Evolutionary conservation across 352 stramenopile genomes (phyloP).

Genomic region (Pythium vanterpoolii): DNA sequence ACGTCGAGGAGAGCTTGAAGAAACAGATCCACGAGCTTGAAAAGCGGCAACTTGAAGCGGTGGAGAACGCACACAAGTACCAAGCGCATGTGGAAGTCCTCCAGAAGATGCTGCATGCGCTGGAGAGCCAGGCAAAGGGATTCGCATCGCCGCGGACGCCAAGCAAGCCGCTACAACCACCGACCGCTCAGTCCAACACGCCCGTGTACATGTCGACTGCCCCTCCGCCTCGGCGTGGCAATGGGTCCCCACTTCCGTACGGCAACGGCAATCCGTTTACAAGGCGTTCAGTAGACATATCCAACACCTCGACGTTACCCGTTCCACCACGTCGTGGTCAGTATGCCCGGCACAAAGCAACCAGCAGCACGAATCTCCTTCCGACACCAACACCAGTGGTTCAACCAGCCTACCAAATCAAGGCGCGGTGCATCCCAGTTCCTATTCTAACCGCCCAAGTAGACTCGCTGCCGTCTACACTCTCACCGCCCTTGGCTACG

Average conservation of each 20-base stretch:
- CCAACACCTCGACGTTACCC: not conserved
- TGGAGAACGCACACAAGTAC: not conserved
- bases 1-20: constrained; percentile 11
- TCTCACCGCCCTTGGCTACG: not conserved
- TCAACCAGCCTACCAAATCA: not conserved
- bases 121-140: constrained; percentile 2
- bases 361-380: not conserved
- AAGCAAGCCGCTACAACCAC: not conserved
- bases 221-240: not conserved
- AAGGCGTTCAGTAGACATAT: not conserved
- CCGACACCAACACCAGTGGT: not conserved
- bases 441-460: not conserved
- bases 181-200: not conserved
- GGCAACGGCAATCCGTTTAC: constrained; percentile 11
- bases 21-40: constrained; percentile 16
- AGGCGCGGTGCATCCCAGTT: constrained; percentile 3
- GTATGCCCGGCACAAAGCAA: not conserved
- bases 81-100: constrained; percentile 6
- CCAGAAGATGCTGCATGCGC: not conserved
- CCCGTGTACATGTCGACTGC: not conserved
- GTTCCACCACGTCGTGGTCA: not conserved
- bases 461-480: not conserved
- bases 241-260: constrained; percentile 5
- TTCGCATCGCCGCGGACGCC: not conserved
- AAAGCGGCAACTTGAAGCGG: constrained; percentile 7